phyloP scores from a whole-genome alignment of 345 rosid genomes.

The Geranium rotundifolium region DNA sequence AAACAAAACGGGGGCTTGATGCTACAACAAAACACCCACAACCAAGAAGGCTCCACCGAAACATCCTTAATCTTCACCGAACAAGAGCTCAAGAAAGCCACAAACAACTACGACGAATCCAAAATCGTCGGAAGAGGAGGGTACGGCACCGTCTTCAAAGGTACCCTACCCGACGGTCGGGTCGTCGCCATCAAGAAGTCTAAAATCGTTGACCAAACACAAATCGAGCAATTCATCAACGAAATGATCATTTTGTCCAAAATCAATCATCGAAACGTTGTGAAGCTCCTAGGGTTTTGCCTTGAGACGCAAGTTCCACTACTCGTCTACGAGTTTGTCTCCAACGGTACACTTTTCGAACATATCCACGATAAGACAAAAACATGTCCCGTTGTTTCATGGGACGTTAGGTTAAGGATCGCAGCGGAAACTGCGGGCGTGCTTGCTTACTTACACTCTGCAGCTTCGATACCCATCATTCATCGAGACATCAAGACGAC shows the following conservation, averaged over 20 bases:
- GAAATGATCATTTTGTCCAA: neutral
- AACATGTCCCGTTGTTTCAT: neutral
- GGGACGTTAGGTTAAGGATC: neutral
- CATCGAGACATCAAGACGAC: neutral
- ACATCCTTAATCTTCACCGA: neutral
- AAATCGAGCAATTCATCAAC: conserved; percentile 1
- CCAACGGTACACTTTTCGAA: neutral
- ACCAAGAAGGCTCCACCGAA: neutral
- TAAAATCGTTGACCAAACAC: neutral
- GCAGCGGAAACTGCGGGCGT: neutral
- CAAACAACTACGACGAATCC: neutral
- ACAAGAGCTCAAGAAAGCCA: neutral
- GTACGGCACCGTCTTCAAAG: neutral
- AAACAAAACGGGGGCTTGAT: conserved; percentile 8
- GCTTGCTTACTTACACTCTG: neutral
- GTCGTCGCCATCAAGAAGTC: neutral
- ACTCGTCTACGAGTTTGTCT: neutral
- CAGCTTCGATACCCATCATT: neutral
- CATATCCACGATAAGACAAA: neutral
- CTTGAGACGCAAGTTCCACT: neutral
- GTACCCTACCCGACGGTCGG: neutral
- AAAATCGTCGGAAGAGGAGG: neutral
- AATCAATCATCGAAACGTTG: neutral
- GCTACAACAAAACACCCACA: neutral
- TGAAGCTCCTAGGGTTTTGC: neutral